phyloP scores from a whole-genome alignment of 306 rosid genomes.

The Quercus rubra region DNA sequence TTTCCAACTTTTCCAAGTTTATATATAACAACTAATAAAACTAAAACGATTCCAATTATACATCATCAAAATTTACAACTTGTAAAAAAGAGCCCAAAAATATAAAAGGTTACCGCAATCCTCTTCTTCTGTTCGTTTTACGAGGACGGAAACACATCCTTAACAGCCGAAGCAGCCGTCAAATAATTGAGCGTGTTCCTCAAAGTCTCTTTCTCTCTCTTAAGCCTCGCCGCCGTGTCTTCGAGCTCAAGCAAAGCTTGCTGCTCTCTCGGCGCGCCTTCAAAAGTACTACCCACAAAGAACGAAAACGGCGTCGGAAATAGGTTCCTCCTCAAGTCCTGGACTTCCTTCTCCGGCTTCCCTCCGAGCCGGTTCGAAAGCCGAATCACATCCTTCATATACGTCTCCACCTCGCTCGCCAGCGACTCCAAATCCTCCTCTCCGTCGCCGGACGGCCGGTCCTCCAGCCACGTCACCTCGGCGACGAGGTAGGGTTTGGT shows the following conservation, averaged over 20 bases:
- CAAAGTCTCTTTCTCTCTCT: conserved; percentile 89
- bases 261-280: conserved; percentile 98
- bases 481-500: conserved; percentile 90
- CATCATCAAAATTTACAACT: conserved; percentile 41
- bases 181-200: conserved; percentile 89
- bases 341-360: conserved; percentile 92
- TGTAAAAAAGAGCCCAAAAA: conserved; percentile 5
- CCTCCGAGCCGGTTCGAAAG: conserved; percentile 86
- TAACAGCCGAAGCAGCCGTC: conserved; percentile 96
- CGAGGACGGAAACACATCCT: conserved; percentile 84
- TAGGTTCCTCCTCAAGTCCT: conserved; percentile 76
- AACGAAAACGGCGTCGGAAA: conserved; percentile 96
- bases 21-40: background rate
- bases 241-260: conserved; percentile 94
- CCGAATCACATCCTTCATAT: conserved; percentile 93
- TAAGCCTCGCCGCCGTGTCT: conserved; percentile 77
- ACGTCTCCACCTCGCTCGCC: conserved; percentile 76
- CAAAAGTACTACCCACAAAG: conserved; percentile 95
- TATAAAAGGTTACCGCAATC: conserved; percentile 5
- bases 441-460: conserved; percentile 68
- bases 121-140: background rate
- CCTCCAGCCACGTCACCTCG: conserved; percentile 90
- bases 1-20: no score
- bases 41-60: conserved; percentile 21
- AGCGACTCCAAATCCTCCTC: conserved; percentile 61